Evolutionary conservation across 306 rosid species (phyloP), one percentile per base, ranked within the genome.

Genomic region (Quercus engelmannii): DNA sequence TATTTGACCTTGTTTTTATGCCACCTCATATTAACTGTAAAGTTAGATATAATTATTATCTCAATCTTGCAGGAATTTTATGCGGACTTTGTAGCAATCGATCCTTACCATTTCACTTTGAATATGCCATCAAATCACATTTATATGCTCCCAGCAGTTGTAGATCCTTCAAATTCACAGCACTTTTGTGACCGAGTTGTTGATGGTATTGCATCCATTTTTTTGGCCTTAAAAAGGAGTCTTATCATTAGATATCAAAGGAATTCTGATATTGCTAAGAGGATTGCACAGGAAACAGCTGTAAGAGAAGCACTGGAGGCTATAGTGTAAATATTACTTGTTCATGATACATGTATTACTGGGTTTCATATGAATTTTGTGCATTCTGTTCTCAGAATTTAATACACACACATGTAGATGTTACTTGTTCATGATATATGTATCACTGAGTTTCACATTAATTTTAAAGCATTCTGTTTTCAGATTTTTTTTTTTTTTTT

Each of bases 121-220:
- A 90, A 95, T 65, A 71, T 95, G 69, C 87, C 92, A 59, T 86
- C 97, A 83, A 90, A 88, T 85, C 90, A 90, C 84, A 56, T 82
- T 38, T 93, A 95, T 79, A 95, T 95, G 94, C 94, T 95, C 55
- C 99, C 99, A 70, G 98, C 99, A 57, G 87, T 90, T 77, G 89
- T 90, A 54, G 99, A 93, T 80, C 98, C 91, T 83, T 84, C 92
- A 69, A 85, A 82, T 64, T 76, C 86, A 83, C 96, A 90, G 87
- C 78, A 52, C 64, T 95, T 91, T 81, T 89, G 94, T 79, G 93
- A 90, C 76, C 91, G 82, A 76, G 90, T 82, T 55, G 99, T 95
- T 80, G 99, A 95, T 75, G 91, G 99, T 69, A 87, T 95, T 74
- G 90, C 94, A 68, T 92, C 97, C 81, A 69, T 93, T 69, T 95